These are phyloP conservation scores for Fragaria ananassa DNA, from an alignment of 306 rosid genomes.

Conservation along the genomic window DNA sequence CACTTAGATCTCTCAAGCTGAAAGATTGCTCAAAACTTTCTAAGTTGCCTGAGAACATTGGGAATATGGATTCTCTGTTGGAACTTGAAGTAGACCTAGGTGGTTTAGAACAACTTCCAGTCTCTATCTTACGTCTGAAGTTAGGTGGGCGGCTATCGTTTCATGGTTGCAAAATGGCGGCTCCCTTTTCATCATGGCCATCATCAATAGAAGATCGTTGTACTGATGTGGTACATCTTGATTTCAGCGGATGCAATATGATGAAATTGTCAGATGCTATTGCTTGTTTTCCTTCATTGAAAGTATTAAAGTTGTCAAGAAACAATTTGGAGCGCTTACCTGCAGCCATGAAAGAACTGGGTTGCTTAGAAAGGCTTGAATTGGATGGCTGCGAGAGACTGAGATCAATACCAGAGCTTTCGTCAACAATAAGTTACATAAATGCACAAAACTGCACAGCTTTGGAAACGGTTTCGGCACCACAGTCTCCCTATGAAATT, in stretches of 20 bases:
- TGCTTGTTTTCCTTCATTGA: not conserved
- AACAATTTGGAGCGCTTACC: not conserved
- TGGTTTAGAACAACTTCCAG: not conserved
- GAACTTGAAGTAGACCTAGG: accelerated
- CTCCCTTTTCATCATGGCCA: not conserved
- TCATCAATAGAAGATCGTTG: not conserved
- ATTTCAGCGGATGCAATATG: not conserved
- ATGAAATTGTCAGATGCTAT: not conserved
- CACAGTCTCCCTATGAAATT: not conserved
- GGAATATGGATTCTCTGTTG: not conserved
- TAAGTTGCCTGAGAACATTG: not conserved
- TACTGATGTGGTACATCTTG: not conserved
- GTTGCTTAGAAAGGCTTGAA: not conserved
- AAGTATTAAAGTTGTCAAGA: not conserved
- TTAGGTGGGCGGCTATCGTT: not conserved
- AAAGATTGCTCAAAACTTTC: not conserved
- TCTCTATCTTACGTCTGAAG: not conserved
- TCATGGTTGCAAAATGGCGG: not conserved
- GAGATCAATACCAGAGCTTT: not conserved
- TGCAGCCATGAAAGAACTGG: not conserved
- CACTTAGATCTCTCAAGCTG: not conserved
- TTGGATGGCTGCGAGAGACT: not conserved
- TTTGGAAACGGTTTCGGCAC: not conserved
- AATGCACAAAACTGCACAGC: not conserved
- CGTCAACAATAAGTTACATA: not conserved